phyloP scores from a whole-genome alignment of 768 basidiomycete genomes.

The Rubroboletus pulcherrimus region DNA sequence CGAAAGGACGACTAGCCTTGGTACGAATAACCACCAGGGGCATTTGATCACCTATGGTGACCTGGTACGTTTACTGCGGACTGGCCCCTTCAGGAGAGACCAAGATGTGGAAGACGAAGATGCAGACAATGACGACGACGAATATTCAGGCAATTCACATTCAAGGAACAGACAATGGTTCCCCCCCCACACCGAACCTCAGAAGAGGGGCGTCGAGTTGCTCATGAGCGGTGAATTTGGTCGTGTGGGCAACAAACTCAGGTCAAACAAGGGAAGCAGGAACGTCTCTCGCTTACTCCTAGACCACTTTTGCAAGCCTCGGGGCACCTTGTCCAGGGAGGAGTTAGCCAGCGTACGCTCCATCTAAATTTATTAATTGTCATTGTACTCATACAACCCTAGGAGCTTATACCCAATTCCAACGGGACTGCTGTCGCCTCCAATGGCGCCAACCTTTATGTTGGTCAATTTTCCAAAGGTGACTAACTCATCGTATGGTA shows the following conservation, averaged over 20 bases:
- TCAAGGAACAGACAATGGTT: conserved; percentile 32
- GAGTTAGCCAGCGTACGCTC: conserved; percentile 51
- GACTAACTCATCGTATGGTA: not conserved
- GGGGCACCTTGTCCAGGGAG: conserved; percentile 42
- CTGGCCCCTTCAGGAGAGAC: conserved; percentile 16
- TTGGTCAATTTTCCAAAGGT: conserved; percentile 81
- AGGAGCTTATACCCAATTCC: conserved; percentile 77
- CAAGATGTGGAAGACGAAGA: conserved; percentile 43
- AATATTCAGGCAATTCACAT: conserved; percentile 21
- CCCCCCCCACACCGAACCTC: conserved; percentile 50
- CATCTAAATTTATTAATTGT: not conserved
- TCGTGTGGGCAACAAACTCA: conserved; percentile 49
- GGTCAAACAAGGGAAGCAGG: conserved; percentile 36
- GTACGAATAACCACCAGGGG: not conserved
- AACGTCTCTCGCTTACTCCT: conserved; percentile 52
- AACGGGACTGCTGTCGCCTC: conserved; percentile 76
- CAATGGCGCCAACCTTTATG: conserved; percentile 74
- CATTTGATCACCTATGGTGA: conserved; percentile 22
- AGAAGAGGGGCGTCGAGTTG: conserved; percentile 59
- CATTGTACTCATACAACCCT: conserved; percentile 1
- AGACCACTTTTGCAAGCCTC: conserved; percentile 36
- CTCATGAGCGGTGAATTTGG: conserved; percentile 82
- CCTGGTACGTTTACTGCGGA: conserved; percentile 22
- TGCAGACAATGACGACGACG: conserved; percentile 35
- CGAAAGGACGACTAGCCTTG: conserved; percentile 5